Evolutionary conservation across 148 eudicot species (phyloP).

Genomic region (Linanthus parryae): DNA sequence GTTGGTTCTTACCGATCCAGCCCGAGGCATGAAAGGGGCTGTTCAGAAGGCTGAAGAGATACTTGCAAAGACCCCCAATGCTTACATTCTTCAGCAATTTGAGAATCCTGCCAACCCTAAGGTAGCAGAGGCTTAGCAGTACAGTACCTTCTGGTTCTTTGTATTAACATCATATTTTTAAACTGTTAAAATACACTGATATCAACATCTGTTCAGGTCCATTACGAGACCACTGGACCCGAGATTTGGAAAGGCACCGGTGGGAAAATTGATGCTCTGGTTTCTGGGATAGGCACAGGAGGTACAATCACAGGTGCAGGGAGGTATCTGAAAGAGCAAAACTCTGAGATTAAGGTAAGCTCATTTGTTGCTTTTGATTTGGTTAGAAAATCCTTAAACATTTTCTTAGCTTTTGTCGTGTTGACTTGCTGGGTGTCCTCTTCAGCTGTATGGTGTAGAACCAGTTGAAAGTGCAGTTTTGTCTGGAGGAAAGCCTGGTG

Average conservation of each 20-base stretch:
- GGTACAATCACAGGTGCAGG: conserved; percentile 93
- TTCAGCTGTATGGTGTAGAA: conserved; percentile 71
- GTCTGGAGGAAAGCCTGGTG: conserved; percentile 75
- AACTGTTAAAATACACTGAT: neutral
- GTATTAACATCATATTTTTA: neutral
- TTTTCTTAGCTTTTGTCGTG: neutral
- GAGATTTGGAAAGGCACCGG: conserved; percentile 71
- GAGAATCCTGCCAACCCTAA: conserved; percentile 80
- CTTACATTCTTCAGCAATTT: conserved; percentile 57
- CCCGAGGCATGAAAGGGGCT: conserved; percentile 48
- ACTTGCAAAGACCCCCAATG: conserved; percentile 47
- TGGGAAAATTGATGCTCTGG: conserved; percentile 71
- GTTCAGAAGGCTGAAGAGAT: conserved; percentile 53
- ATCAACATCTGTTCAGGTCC: conserved; percentile 34
- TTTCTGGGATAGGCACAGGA: conserved; percentile 76
- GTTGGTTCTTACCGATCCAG: conserved; percentile 50
- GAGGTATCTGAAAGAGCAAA: conserved; percentile 73
- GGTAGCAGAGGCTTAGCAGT: conserved; percentile 25
- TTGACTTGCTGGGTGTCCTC: neutral
- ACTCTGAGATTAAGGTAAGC: conserved; percentile 60
- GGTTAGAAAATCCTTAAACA: neutral
- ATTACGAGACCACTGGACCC: conserved; percentile 87
- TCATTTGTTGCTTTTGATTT: neutral
- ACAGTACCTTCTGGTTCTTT: neutral
- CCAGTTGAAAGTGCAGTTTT: conserved; percentile 87